Evolutionary conservation across 1,139 yeast genomes (phyloP).

Genomic region (Lodderomyces theae): DNA sequence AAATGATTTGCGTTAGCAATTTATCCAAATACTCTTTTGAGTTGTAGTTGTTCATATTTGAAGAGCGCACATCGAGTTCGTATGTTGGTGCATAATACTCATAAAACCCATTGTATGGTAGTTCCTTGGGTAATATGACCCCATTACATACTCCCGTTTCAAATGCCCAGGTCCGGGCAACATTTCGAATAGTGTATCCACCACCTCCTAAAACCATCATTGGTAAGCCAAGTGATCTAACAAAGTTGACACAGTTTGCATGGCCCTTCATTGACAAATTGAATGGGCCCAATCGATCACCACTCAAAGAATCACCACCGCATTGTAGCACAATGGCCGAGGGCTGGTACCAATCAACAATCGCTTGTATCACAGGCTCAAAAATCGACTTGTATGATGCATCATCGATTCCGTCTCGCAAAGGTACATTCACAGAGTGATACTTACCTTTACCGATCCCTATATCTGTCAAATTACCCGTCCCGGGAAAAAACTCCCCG

Average conservation of each 20-base stretch:
- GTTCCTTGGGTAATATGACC: conserved; percentile 71
- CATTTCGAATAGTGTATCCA: conserved; percentile 98
- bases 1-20: conserved; percentile 71
- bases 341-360: conserved; percentile 91
- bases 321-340: conserved; percentile 93
- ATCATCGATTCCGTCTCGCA: conserved; percentile 94
- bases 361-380: conserved; percentile 79
- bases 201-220: conserved; percentile 97
- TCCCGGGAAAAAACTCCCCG: conserved; percentile 96
- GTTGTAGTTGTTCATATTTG: conserved; percentile 96
- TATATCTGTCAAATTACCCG: conserved; percentile 82
- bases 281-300: conserved; percentile 91
- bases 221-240: conserved; percentile 83
- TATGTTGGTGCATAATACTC: conserved; percentile 98
- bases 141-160: conserved; percentile 90
- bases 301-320: conserved; percentile 95
- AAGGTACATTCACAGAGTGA: conserved; percentile 85
- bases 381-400: conserved; percentile 84
- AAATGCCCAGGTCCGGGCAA: conserved; percentile 93
- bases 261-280: conserved; percentile 90
- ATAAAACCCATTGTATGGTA: conserved; percentile 94
- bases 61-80: conserved; percentile 87
- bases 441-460: conserved; percentile 89
- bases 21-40: conserved; percentile 89
- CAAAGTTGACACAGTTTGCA: conserved; percentile 89